A percentile compares a stretch with the other conserved stretches of the same genome.
Conservation (phyloP, 2,329 filamentous ascomycete genomes). For the Fusarium caatingaense region DNA sequence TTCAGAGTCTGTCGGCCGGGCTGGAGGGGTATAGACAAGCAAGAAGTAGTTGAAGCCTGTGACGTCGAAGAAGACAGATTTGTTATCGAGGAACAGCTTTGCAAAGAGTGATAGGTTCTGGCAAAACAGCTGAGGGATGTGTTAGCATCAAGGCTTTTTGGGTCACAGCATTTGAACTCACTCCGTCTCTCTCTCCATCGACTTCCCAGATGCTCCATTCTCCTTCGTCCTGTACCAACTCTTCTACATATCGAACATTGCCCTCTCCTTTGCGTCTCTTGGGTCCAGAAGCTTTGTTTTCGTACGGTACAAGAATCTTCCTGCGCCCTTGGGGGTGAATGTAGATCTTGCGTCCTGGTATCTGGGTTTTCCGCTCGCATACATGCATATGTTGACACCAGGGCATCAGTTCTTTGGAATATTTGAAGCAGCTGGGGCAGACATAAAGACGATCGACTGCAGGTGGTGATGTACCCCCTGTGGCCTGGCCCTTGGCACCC, state of each 20-base stretch:
- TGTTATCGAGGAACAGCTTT: slow-evolving; percentile 97
- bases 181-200: slow-evolving; percentile 86
- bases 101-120: slow-evolving; percentile 97
- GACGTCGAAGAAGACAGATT: slow-evolving; percentile 98
- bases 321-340: slow-evolving; percentile 63
- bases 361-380: slow-evolving; percentile 63
- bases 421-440: slow-evolving; percentile 95
- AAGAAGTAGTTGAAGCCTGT: slow-evolving; percentile 94
- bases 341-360: slow-evolving; percentile 82
- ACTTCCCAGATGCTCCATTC: slow-evolving; percentile 92
- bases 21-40: slow-evolving; percentile 75
- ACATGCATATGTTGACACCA: slow-evolving; percentile 69
- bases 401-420: slow-evolving; percentile 72
- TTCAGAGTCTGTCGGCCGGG: slow-evolving; percentile 22
- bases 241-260: slow-evolving; percentile 54
- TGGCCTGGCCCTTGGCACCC: slow-evolving; percentile 44
- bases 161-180: slow-evolving; percentile 52
- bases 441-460: slow-evolving; percentile 81
- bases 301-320: slow-evolving; percentile 53
- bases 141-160: slow-evolving; percentile 11
- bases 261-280: slow-evolving; percentile 55
- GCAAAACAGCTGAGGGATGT: slow-evolving; percentile 74
- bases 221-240: slow-evolving; percentile 67
- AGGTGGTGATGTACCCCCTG: slow-evolving; percentile 47
- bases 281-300: slow-evolving; percentile 47